Conservation (phyloP, 805 yeast species). For the Ogataea minuta region DNA sequence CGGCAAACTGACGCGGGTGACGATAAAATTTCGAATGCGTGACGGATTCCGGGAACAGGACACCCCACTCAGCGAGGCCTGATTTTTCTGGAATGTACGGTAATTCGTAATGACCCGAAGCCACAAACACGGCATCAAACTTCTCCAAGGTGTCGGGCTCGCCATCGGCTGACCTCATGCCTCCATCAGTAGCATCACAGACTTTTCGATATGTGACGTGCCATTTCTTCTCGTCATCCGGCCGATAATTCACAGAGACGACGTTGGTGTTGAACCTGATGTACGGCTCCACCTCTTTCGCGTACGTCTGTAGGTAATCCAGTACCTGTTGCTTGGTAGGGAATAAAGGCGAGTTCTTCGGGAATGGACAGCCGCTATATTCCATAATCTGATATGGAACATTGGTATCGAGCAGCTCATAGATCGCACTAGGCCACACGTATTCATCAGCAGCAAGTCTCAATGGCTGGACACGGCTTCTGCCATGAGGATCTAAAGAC, state of each 20-base stretch:
- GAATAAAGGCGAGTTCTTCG: slow-evolving; percentile 46
- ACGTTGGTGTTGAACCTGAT: slow-evolving; percentile 51
- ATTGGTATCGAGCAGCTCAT: slow-evolving; percentile 69
- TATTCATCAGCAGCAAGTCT: slow-evolving; percentile 18
- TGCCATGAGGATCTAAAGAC: slow-evolving; percentile 28
- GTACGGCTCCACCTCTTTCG: slow-evolving; percentile 38
- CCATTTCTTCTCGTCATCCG: slow-evolving; percentile 38
- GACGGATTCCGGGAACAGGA: slow-evolving; percentile 45
- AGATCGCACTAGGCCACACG: slow-evolving; percentile 56
- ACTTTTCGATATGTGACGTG: slow-evolving; percentile 38
- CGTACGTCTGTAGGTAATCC: slow-evolving; percentile 54
- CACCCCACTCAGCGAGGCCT: slow-evolving; percentile 52
- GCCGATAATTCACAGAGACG: slow-evolving; percentile 35
- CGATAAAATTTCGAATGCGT: slow-evolving; percentile 62
- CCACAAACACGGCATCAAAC: slow-evolving; percentile 62
- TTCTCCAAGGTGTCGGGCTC: slow-evolving; percentile 35
- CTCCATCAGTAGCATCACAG: slow-evolving; percentile 33
- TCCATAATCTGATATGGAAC: slow-evolving; percentile 67
- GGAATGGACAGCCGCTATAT: slow-evolving; percentile 53
- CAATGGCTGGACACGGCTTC: slow-evolving; percentile 12
- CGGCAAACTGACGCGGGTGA: slow-evolving; percentile 40
- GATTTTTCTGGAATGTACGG: slow-evolving; percentile 58
- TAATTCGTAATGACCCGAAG: slow-evolving; percentile 60
- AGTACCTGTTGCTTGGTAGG: slow-evolving; percentile 59
- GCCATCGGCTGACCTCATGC: slow-evolving; percentile 15